Evolutionary conservation across 805 yeast species (phyloP).

Genomic region (Kregervanrija delftensis): DNA sequence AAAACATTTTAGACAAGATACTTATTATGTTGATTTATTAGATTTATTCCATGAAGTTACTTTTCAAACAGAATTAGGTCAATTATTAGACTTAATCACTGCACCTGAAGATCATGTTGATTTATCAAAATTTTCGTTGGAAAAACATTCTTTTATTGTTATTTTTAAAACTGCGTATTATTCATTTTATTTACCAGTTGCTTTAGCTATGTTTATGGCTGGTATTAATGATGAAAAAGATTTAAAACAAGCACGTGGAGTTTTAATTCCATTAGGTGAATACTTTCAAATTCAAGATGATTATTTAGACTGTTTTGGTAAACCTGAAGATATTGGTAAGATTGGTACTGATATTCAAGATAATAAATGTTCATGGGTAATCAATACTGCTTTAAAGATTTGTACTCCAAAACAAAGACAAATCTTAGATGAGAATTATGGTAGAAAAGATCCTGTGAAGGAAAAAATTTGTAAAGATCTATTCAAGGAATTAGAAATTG

Average conservation of each 20-base stretch:
- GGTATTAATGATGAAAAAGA: constrained; percentile 68
- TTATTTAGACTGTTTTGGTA: constrained; percentile 93
- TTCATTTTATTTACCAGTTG: constrained; percentile 96
- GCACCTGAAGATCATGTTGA: constrained; percentile 97
- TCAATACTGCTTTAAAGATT: constrained; percentile 82
- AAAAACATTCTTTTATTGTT: constrained; percentile 91
- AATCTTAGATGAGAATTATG: constrained; percentile 82
- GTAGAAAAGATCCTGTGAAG: constrained; percentile 62
- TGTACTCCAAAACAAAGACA: constrained; percentile 77
- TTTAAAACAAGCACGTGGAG: constrained; percentile 79
- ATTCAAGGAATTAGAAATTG: constrained; percentile 68
- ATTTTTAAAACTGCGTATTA: constrained; percentile 96
- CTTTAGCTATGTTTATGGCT: constrained; percentile 89
- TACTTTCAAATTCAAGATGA: constrained; percentile 99
- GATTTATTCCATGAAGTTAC: constrained; percentile 97
- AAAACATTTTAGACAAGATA: constrained; percentile 76
- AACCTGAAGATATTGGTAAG: constrained; percentile 95
- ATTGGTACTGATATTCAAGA: constrained; percentile 98
- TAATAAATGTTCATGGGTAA: constrained; percentile 97
- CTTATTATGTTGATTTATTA: constrained; percentile 80
- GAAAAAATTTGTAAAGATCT: constrained; percentile 70
- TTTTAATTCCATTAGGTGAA: constrained; percentile 92
- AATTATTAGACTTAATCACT: constrained; percentile 87
- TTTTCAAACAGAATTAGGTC: constrained; percentile 96
- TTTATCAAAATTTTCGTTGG: constrained; percentile 75